Conservation (phyloP, 331 rosid genomes). For the Cydonia oblonga region DNA sequence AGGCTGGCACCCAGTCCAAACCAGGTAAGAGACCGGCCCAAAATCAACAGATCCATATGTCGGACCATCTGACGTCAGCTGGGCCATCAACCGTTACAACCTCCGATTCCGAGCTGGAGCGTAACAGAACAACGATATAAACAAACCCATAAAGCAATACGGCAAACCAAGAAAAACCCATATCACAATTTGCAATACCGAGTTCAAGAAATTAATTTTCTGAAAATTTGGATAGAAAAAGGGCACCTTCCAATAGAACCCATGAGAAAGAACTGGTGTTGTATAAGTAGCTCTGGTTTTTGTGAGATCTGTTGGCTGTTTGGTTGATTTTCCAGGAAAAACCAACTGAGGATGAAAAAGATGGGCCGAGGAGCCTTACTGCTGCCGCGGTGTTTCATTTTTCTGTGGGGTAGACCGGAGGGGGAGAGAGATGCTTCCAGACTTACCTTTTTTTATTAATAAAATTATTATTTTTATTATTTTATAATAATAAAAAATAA, state of each 20-base stretch:
- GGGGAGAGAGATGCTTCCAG: too few species aligned
- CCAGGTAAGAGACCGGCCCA: too few species aligned
- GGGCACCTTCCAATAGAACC: constrained; percentile 24
- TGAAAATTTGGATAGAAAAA: neutral
- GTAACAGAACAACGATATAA: constrained; percentile 11
- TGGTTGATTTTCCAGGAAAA: constrained; percentile 3
- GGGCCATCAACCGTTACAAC: too few species aligned
- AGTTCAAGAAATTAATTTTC: neutral
- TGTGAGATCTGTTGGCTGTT: constrained; percentile 8
- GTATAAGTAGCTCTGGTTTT: neutral
- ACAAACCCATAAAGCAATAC: constrained; percentile 16
- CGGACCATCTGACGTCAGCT: too few species aligned
- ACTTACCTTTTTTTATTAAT: too few species aligned
- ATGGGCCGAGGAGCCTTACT: neutral
- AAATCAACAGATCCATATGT: too few species aligned
- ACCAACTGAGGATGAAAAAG: constrained; percentile 1
- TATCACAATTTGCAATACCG: too few species aligned
- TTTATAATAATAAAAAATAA: too few species aligned
- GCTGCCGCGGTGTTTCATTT: neutral
- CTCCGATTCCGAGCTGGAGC: constrained; percentile 31
- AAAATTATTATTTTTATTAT: too few species aligned
- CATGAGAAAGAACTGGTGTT: constrained; percentile 10
- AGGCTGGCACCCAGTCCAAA: too few species aligned
- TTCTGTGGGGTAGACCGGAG: neutral
- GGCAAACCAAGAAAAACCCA: constrained; percentile 12